phyloP scores from a whole-genome alignment of 352 stramenopile species.

The Thalassiosira delicatula region DNA sequence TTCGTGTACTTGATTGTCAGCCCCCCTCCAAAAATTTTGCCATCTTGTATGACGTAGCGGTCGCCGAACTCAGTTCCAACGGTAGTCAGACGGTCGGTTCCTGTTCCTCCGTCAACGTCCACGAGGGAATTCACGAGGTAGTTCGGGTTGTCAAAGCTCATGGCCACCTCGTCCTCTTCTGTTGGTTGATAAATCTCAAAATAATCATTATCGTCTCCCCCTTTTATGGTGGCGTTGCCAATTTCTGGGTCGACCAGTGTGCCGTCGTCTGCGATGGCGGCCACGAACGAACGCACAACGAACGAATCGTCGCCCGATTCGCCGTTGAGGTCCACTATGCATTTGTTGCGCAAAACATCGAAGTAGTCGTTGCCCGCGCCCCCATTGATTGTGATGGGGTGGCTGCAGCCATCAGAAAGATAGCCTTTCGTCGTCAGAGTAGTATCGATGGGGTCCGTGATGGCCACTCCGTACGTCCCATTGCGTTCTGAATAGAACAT shows the following conservation, averaged over 20 bases:
- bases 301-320: conserved; percentile 57
- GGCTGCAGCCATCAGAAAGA: conserved; percentile 47
- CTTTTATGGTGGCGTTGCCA: background rate
- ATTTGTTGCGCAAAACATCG: conserved; percentile 59
- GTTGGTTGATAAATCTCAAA: background rate
- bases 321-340: conserved; percentile 61
- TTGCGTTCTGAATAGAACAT: conserved; percentile 49
- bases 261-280: background rate
- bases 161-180: background rate
- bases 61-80: conserved; percentile 55
- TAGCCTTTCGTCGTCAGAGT: conserved; percentile 65
- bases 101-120: conserved; percentile 63
- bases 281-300: conserved; percentile 53
- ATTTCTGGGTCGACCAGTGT: background rate
- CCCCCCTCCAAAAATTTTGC: conserved; percentile 52
- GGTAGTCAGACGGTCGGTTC: conserved; percentile 32
- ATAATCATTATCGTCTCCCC: background rate
- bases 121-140: conserved; percentile 55
- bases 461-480: conserved; percentile 25
- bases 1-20: conserved; percentile 56
- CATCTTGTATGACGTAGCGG: conserved; percentile 57
- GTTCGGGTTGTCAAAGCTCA: conserved; percentile 22
- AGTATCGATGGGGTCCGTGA: conserved; percentile 40
- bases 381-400: conserved; percentile 53
- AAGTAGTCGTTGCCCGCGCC: conserved; percentile 52